Percentiles rank a stretch among this genome's conserved stretches.
Evolutionary conservation across 768 basidiomycete species (phyloP).

Genomic region (Lactarius indigo): DNA sequence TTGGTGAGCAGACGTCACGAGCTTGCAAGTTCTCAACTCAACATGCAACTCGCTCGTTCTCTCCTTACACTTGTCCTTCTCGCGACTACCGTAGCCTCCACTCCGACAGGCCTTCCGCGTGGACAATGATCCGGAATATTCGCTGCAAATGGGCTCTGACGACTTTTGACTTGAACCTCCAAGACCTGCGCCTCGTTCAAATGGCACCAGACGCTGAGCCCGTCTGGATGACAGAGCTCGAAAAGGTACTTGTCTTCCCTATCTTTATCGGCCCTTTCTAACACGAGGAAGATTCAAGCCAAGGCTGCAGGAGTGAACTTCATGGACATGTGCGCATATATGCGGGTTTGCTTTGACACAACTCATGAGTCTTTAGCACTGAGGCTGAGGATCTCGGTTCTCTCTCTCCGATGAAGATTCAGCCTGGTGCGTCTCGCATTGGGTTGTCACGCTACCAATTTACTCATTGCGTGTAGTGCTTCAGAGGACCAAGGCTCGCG

Average conservation of each 20-base stretch:
- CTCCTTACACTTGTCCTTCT: conserved; percentile 13
- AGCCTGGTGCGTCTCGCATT: not conserved
- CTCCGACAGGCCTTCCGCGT: conserved; percentile 14
- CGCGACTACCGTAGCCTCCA: conserved; percentile 1
- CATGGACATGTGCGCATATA: conserved; percentile 73
- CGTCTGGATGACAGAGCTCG: conserved; percentile 83
- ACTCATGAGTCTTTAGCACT: conserved; percentile 20
- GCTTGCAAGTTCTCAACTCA: not conserved
- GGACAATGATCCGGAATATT: conserved; percentile 11
- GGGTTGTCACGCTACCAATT: conserved; percentile 6
- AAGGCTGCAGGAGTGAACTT: conserved; percentile 78
- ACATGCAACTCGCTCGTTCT: conserved; percentile 11
- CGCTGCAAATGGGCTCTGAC: not conserved
- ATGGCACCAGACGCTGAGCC: conserved; percentile 59
- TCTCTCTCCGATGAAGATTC: not conserved
- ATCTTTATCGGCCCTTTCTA: not conserved
- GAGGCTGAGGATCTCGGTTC: conserved; percentile 24
- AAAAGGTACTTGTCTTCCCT: conserved; percentile 55
- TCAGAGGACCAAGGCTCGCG: conserved; percentile 57
- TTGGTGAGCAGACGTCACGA: not conserved
- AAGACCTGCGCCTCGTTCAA: conserved; percentile 70
- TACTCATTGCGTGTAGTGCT: conserved; percentile 44
- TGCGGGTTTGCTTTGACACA: conserved; percentile 3
- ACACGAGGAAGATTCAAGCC: conserved; percentile 55
- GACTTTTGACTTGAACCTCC: conserved; percentile 59